A percentile compares a stretch with the other conserved stretches of the same genome.
Conservation (phyloP, 805 yeast genomes). For the Naumovozyma castellii region DNA sequence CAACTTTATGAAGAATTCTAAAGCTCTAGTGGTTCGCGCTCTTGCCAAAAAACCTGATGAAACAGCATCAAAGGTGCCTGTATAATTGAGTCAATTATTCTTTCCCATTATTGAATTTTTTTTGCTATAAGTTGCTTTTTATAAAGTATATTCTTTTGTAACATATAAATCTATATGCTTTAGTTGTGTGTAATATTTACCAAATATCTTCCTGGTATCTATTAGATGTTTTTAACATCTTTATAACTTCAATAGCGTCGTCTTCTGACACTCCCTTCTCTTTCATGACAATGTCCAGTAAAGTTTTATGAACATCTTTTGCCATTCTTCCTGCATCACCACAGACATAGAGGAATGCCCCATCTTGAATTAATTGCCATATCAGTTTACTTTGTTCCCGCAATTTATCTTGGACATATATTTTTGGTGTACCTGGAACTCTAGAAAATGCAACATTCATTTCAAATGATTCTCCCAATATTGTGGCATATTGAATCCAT, state of each 20-base stretch:
- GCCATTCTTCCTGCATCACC: conserved; percentile 98
- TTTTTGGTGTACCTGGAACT: conserved; percentile 44
- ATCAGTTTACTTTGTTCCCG: conserved; percentile 40
- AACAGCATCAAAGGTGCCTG: not conserved
- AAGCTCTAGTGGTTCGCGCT: conserved; percentile 7
- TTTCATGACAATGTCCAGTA: conserved; percentile 51
- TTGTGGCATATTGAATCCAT: conserved; percentile 68
- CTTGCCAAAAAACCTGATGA: not conserved
- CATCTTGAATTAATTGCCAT: conserved; percentile 42
- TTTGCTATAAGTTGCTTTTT: not conserved
- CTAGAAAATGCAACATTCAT: conserved; percentile 82
- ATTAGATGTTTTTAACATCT: conserved; percentile 71
- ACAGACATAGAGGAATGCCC: conserved; percentile 89
- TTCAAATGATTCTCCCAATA: conserved; percentile 52
- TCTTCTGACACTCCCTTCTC: conserved; percentile 55
- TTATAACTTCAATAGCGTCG: conserved; percentile 67
- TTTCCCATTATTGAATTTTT: not conserved
- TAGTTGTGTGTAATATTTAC: conserved; percentile 33
- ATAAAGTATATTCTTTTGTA: not conserved
- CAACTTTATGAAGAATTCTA: conserved; percentile 20
- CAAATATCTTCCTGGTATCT: conserved; percentile 97
- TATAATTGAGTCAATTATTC: not conserved
- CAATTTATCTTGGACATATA: conserved; percentile 80
- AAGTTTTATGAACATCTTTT: conserved; percentile 72
- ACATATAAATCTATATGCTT: not conserved